Conservation (phyloP, 441 rosid genomes). For the Adansonia rubrostipa region DNA sequence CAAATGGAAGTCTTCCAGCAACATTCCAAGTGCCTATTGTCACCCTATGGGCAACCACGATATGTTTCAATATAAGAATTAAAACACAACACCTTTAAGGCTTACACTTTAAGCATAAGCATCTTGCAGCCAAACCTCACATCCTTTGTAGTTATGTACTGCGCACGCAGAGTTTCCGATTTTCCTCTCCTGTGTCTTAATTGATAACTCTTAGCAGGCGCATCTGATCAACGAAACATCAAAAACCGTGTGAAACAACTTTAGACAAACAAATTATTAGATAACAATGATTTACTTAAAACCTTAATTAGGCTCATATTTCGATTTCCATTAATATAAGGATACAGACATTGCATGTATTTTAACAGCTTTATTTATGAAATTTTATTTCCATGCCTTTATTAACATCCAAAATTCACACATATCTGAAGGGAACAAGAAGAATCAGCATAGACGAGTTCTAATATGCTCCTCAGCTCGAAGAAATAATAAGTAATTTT, state of each 20-base stretch:
- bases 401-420: conserved; percentile 15
- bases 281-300: conserved; percentile 5
- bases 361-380: background rate
- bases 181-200: conserved; percentile 84
- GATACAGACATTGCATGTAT: conserved; percentile 1
- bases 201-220: conserved; percentile 50
- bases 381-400: background rate
- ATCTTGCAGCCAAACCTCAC: conserved; percentile 66
- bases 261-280: conserved; percentile 20
- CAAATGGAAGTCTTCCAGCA: conserved; percentile 81
- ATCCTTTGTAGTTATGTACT: conserved; percentile 89
- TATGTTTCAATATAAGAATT: conserved; percentile 13
- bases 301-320: conserved; percentile 14
- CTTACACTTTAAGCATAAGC: conserved; percentile 12
- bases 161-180: conserved; percentile 89
- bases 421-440: conserved; percentile 2
- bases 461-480: conserved; percentile 20
- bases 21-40: conserved; percentile 95
- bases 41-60: conserved; percentile 53
- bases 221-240: conserved; percentile 40
- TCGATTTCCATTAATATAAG: background rate
- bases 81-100: background rate
- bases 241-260: conserved; percentile 21
- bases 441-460: conserved; percentile 1
- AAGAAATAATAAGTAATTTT: background rate